Evolutionary conservation across 495 filamentous ascomycete species (phyloP).

Genomic region (Mytilinidion resinicola): DNA sequence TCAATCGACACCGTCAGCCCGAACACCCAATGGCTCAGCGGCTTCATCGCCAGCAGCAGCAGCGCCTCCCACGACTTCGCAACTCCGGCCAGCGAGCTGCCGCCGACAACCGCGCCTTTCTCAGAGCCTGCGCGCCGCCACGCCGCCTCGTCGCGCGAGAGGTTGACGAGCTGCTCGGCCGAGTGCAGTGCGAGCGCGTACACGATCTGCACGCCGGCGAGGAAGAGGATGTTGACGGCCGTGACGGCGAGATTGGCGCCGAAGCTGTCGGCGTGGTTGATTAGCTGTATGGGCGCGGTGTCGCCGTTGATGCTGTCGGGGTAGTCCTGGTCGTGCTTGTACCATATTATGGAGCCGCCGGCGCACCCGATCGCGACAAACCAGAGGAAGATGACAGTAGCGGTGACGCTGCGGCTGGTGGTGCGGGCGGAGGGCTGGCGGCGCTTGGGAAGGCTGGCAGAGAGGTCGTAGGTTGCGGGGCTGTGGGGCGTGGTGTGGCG

Average conservation of each 20-base stretch:
- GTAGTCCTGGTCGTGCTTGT: not conserved
- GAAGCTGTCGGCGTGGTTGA: not conserved
- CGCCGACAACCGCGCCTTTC: constrained; percentile 2
- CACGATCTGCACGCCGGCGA: constrained; percentile 28
- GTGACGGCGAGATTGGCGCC: constrained; percentile 28
- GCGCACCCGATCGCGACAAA: not conserved
- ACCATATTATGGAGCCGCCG: not conserved
- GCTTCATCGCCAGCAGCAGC: constrained; percentile 40
- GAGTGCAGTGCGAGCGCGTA: constrained; percentile 43
- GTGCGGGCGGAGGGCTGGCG: not conserved
- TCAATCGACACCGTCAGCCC: constrained; percentile 30
- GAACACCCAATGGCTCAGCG: constrained; percentile 44
- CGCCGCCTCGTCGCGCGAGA: constrained; percentile 41
- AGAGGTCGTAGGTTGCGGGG: not conserved
- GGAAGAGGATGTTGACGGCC: constrained; percentile 27
- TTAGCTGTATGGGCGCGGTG: not conserved
- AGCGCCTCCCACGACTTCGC: constrained; percentile 41
- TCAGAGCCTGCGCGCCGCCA: constrained; percentile 31
- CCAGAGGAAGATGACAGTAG: not conserved
- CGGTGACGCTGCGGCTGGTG: not conserved
- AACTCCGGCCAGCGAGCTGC: constrained; percentile 33
- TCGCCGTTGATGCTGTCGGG: not conserved
- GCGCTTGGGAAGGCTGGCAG: not conserved
- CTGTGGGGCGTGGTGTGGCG: not conserved
- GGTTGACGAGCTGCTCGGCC: constrained; percentile 42